Conservation (phyloP, 768 basidiomycete species). For the Rickenella mellea region DNA sequence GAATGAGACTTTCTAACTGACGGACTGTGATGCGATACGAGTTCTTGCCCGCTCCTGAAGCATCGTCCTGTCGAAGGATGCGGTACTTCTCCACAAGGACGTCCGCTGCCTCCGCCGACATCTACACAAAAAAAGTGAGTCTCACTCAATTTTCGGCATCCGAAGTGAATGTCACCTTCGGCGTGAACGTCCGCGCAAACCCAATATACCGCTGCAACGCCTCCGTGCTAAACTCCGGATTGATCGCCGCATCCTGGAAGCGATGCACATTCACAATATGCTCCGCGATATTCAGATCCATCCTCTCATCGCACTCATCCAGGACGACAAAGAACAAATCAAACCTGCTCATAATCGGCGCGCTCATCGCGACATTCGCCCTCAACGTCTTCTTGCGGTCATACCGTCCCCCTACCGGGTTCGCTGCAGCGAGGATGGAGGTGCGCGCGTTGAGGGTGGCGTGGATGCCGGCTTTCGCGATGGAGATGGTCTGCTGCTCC, state of each 20-base stretch:
- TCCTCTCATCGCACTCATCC: slow-evolving; percentile 91
- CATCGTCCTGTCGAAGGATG: slow-evolving; percentile 84
- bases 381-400: slow-evolving; percentile 88
- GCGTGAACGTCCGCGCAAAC: slow-evolving; percentile 94
- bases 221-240: slow-evolving; percentile 96
- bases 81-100: slow-evolving; percentile 94
- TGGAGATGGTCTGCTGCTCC: slow-evolving; percentile 99
- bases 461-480: slow-evolving; percentile 98
- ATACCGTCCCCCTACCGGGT: slow-evolving; percentile 94
- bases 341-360: slow-evolving; percentile 98
- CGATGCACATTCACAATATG: slow-evolving; percentile 98
- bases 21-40: slow-evolving; percentile 97
- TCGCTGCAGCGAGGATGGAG: slow-evolving; percentile 94
- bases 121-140: slow-evolving; percentile 32
- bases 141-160: slow-evolving; percentile 1
- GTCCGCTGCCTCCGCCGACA: slow-evolving; percentile 88
- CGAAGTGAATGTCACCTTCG: slow-evolving; percentile 51
- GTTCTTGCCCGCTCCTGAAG: slow-evolving; percentile 77
- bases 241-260: slow-evolving; percentile 88
- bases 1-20: slow-evolving; percentile 97
- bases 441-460: slow-evolving; percentile 97
- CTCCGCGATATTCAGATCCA: slow-evolving; percentile 86
- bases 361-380: slow-evolving; percentile 93
- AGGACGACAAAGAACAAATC: slow-evolving; percentile 97
- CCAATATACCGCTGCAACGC: slow-evolving; percentile 94